Percentiles rank a stretch among this genome's conserved stretches.
Conservation (phyloP, 2,329 filamentous ascomycete genomes). For the Didymella arachidicola region DNA sequence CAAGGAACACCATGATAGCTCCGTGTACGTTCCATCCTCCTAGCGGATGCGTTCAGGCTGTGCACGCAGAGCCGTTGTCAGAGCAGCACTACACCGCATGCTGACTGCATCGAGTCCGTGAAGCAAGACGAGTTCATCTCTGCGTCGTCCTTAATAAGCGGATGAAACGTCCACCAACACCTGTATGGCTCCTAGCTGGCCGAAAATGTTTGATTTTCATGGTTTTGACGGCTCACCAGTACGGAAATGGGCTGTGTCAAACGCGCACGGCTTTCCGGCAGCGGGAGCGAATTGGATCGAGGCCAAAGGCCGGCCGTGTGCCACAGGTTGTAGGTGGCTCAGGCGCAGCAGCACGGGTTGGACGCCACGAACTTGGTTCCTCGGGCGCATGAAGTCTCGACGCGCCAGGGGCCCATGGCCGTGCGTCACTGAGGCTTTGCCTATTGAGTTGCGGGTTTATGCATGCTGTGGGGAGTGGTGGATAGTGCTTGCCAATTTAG, state of each 20-base stretch:
- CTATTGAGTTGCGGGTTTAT: conserved; percentile 28
- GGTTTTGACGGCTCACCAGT: conserved; percentile 5
- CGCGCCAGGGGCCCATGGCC: conserved; percentile 21
- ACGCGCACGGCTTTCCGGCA: conserved; percentile 15
- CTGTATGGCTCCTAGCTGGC: conserved; percentile 9
- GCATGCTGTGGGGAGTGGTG: conserved; percentile 23
- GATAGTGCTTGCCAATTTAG: conserved; percentile 23
- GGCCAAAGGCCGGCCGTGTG: conserved; percentile 16
- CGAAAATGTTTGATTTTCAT: conserved; percentile 12
- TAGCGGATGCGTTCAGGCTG: conserved; percentile 6
- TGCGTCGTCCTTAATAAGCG: conserved; percentile 17
- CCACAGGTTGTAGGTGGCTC: conserved; percentile 24
- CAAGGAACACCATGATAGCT: conserved; percentile 3
- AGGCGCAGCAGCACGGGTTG: conserved; percentile 22
- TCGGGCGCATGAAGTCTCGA: conserved; percentile 27
- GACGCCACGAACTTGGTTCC: conserved; percentile 22
- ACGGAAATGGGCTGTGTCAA: conserved; percentile 16
- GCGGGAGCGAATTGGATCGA: conserved; percentile 14
- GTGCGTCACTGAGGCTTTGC: conserved; percentile 11
- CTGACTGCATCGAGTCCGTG: conserved; percentile 12
- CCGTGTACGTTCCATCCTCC: not conserved
- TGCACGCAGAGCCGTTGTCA: conserved; percentile 4
- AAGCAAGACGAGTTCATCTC: conserved; percentile 9
- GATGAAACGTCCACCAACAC: conserved; percentile 16
- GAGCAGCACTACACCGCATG: conserved; percentile 15